Conservation (phyloP, 352 stramenopile genomes). For the Phytophthora macrochlamydospora region DNA sequence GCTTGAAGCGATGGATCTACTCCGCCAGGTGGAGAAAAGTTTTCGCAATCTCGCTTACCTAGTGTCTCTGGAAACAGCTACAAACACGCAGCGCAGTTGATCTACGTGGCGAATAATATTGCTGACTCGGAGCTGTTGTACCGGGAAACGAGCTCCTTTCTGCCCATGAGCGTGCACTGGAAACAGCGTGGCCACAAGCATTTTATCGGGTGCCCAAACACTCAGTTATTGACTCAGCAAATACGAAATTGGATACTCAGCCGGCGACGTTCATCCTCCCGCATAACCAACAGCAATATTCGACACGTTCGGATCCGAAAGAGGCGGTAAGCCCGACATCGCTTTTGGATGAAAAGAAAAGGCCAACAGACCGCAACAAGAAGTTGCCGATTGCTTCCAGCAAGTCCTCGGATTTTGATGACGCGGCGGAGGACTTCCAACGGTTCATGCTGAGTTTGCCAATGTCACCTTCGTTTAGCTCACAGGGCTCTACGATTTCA, state of each 20-base stretch:
- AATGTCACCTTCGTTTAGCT: constrained; percentile 33
- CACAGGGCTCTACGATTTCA: neutral
- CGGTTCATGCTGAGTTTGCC: constrained; percentile 38
- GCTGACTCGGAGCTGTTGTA: constrained; percentile 34
- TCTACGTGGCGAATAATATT: constrained; percentile 68
- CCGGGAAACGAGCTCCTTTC: constrained; percentile 35
- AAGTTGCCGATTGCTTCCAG: constrained; percentile 2
- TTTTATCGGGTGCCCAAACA: constrained; percentile 24
- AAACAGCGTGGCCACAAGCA: constrained; percentile 35
- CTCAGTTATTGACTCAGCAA: neutral
- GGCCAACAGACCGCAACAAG: constrained; percentile 9
- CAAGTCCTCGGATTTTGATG: constrained; percentile 39
- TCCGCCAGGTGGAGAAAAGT: constrained; percentile 59
- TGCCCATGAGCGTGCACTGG: constrained; percentile 42
- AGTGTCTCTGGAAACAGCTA: constrained; percentile 61
- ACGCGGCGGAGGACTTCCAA: constrained; percentile 32
- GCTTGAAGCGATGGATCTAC: constrained; percentile 41
- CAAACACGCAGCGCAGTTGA: constrained; percentile 57
- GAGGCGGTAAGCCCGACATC: neutral
- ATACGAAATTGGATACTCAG: neutral
- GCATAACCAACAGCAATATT: constrained; percentile 17
- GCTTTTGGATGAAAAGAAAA: constrained; percentile 19
- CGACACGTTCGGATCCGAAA: constrained; percentile 2
- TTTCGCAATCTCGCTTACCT: constrained; percentile 60
- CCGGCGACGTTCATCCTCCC: constrained; percentile 24